These are phyloP conservation scores for Chrysochromulina parva DNA, from an alignment of 78 protist genomes.

Conservation along the genomic window DNA sequence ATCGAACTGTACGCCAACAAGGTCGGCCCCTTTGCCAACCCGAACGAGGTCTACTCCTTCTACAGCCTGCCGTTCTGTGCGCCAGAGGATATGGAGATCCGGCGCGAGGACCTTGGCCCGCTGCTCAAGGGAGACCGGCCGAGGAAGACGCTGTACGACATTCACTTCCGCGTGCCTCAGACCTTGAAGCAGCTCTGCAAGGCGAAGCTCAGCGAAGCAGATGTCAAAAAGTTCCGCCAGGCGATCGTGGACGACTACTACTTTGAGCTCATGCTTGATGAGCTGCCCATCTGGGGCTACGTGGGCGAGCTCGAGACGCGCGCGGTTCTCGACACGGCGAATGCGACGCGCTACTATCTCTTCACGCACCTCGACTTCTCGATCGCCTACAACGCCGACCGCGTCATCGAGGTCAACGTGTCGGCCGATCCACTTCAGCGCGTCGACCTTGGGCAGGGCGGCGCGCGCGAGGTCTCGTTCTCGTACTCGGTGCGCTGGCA, in stretches of 20 bases:
- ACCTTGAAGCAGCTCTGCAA: slow-evolving; percentile 67
- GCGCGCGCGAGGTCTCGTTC: slow-evolving; percentile 45
- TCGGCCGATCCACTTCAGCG: slow-evolving; percentile 37
- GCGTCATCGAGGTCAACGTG: slow-evolving; percentile 51
- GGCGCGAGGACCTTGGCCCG: slow-evolving; percentile 74
- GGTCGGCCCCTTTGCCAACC: slow-evolving; percentile 92
- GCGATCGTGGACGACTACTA: slow-evolving; percentile 86
- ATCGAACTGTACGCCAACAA: neutral
- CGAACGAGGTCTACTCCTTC: slow-evolving; percentile 89
- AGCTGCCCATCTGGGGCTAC: slow-evolving; percentile 59
- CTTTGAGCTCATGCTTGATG: slow-evolving; percentile 71
- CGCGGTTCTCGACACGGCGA: neutral
- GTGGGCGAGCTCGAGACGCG: slow-evolving; percentile 57
- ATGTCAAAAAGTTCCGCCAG: slow-evolving; percentile 58
- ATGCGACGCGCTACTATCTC: slow-evolving; percentile 52
- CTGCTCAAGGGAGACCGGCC: slow-evolving; percentile 82
- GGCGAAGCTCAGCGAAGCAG: slow-evolving; percentile 47
- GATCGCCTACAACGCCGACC: slow-evolving; percentile 82
- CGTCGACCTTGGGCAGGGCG: neutral
- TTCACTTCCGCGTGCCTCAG: slow-evolving; percentile 2
- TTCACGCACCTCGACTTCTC: slow-evolving; percentile 86
- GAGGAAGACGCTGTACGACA: slow-evolving; percentile 47
- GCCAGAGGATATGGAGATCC: slow-evolving; percentile 49
- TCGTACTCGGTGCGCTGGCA: slow-evolving; percentile 90
- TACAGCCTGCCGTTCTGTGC: slow-evolving; percentile 86